Conservation (phyloP, 805 yeast species). For the Danielia reshetovae region DNA sequence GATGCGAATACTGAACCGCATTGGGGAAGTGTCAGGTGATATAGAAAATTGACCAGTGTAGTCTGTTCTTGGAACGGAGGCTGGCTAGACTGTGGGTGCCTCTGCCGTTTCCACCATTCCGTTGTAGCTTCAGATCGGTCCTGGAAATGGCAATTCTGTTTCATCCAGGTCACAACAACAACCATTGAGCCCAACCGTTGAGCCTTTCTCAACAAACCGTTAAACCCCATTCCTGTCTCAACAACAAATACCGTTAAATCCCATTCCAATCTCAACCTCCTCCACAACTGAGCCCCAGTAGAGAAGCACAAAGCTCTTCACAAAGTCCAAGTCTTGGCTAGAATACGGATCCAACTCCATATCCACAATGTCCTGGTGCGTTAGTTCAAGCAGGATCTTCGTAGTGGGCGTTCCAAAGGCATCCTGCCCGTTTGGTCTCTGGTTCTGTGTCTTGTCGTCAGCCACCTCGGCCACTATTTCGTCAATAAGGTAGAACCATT, state of each 20-base stretch:
- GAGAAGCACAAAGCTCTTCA: conserved; percentile 29
- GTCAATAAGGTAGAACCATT: conserved; percentile 33
- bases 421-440: not conserved
- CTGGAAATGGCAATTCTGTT: too few relatives aligned
- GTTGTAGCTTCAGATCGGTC: too few relatives aligned
- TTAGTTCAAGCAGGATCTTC: conserved; percentile 26
- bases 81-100: too few relatives aligned
- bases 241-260: conserved; percentile 30
- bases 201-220: too few relatives aligned
- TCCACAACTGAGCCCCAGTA: conserved; percentile 31
- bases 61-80: too few relatives aligned
- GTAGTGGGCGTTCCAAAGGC: conserved; percentile 3
- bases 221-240: too few relatives aligned
- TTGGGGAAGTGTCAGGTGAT: too few relatives aligned
- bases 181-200: too few relatives aligned
- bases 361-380: conserved; percentile 39
- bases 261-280: conserved; percentile 31
- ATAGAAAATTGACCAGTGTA: too few relatives aligned
- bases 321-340: conserved; percentile 33
- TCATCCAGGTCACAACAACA: too few relatives aligned
- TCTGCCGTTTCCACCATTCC: too few relatives aligned
- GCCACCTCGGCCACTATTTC: conserved; percentile 31
- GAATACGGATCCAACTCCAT: conserved; percentile 43
- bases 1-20: too few relatives aligned
- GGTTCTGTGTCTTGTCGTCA: conserved; percentile 13